Evolutionary conservation across 192 early-diverging fungal species (phyloP).

Genomic region (Backusella mclennaniae): DNA sequence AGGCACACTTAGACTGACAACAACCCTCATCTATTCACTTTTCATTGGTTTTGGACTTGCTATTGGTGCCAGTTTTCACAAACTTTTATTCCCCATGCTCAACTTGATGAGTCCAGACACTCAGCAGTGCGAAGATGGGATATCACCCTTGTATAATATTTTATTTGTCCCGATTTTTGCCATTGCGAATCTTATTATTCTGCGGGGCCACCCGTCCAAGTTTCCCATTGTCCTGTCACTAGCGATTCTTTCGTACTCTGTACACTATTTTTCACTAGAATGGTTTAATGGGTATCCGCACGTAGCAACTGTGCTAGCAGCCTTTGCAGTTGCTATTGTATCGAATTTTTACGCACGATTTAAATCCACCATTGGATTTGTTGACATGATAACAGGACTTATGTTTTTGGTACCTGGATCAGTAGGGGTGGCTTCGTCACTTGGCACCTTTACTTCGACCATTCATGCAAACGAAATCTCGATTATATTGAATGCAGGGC

Average conservation of each 20-base stretch:
- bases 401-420: conserved; percentile 27
- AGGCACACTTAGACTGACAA: conserved; percentile 18
- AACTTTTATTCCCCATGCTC: conserved; percentile 19
- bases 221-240: conserved; percentile 9
- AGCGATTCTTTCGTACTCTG: conserved; percentile 7
- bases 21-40: conserved; percentile 16
- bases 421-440: conserved; percentile 18
- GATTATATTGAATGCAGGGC: conserved; percentile 19
- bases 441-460: conserved; percentile 1
- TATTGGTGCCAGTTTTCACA: conserved; percentile 16
- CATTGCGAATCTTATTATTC: conserved; percentile 1
- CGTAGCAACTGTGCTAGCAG: conserved; percentile 13
- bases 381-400: conserved; percentile 21
- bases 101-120: neutral
- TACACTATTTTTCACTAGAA: conserved; percentile 3
- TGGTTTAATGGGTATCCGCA: conserved; percentile 16
- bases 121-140: neutral
- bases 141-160: conserved; percentile 16
- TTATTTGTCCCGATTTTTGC: conserved; percentile 20
- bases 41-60: conserved; percentile 25
- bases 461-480: conserved; percentile 9
- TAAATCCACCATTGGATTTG: conserved; percentile 17
- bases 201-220: neutral
- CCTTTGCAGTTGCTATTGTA: conserved; percentile 8
- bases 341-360: conserved; percentile 24